A percentile compares a stretch with the other conserved stretches of the same genome.
Conservation (phyloP, 192 early-diverging fungal genomes). For the Gamsiella multidivaricata region DNA sequence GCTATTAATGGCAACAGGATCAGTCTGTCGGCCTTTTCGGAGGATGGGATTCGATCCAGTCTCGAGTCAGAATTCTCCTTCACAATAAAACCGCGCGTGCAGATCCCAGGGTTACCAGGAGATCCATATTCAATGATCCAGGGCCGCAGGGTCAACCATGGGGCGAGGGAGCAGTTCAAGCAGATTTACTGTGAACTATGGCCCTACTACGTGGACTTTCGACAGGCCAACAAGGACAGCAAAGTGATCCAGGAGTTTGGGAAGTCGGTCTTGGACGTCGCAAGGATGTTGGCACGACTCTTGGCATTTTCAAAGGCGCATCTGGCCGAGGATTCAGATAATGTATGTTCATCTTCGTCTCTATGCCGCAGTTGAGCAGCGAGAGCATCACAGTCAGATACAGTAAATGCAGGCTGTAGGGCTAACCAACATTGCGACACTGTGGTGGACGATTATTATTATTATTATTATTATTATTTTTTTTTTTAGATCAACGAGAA, state of each 20-base stretch:
- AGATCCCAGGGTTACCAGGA: slow-evolving; percentile 59
- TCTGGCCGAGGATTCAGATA: slow-evolving; percentile 65
- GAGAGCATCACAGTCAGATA: too few species aligned
- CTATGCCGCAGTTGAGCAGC: too few species aligned
- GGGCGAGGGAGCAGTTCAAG: slow-evolving; percentile 71
- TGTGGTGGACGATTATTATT: too few species aligned
- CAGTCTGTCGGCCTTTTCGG: slow-evolving; percentile 34
- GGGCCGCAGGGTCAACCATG: slow-evolving; percentile 59
- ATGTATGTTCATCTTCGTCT: too few species aligned
- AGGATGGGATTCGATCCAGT: slow-evolving; percentile 31
- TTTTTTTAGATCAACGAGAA: slow-evolving; percentile 67
- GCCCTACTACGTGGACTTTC: slow-evolving; percentile 81
- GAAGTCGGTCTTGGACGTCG: slow-evolving; percentile 70
- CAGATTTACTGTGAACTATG: slow-evolving; percentile 67
- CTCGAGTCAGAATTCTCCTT: slow-evolving; percentile 5
- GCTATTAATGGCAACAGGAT: slow-evolving; percentile 1
- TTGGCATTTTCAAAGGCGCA: slow-evolving; percentile 62
- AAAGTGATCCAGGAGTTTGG: slow-evolving; percentile 76
- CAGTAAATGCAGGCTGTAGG: too few species aligned
- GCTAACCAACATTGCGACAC: not conserved
- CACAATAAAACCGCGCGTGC: slow-evolving; percentile 23
- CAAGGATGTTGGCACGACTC: slow-evolving; percentile 67
- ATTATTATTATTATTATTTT: too few species aligned
- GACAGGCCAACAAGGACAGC: slow-evolving; percentile 70
- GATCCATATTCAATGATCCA: slow-evolving; percentile 61